Evolutionary conservation across 495 filamentous ascomycete species (phyloP).

Genomic region (Neurospora terricola): DNA sequence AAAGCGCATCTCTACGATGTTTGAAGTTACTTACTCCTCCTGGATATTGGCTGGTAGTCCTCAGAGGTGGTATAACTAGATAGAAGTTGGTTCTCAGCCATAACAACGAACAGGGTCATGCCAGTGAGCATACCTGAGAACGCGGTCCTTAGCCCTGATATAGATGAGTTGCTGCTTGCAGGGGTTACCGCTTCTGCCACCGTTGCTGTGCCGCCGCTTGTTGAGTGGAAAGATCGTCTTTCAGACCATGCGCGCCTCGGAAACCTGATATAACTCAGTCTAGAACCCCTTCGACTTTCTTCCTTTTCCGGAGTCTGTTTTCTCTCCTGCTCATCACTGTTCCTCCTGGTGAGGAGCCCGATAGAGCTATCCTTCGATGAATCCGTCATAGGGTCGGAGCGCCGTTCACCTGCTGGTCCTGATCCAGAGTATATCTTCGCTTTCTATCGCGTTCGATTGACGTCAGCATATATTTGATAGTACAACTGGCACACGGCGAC

Average conservation of each 20-base stretch:
- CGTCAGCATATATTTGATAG: background rate
- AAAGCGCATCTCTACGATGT: background rate
- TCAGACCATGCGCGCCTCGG: background rate
- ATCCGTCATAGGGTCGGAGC: background rate
- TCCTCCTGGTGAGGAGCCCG: background rate
- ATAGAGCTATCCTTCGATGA: background rate
- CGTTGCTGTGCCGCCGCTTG: background rate
- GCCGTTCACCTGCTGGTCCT: background rate
- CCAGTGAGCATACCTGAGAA: background rate
- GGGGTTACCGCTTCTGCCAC: background rate
- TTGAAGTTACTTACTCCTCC: constrained; percentile 9
- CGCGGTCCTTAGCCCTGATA: background rate
- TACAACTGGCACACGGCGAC: background rate
- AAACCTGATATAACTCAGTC: background rate
- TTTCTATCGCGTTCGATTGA: background rate
- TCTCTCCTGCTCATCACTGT: background rate
- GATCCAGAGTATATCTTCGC: background rate
- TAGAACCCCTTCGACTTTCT: background rate
- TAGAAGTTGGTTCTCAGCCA: background rate
- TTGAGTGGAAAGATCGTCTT: background rate
- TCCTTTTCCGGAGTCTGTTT: background rate
- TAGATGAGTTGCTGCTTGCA: background rate
- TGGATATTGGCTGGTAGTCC: constrained; percentile 9
- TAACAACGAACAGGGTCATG: background rate
- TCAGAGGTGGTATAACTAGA: background rate